These are phyloP conservation scores for Botryobasidium botryosum DNA, from an alignment of 768 basidiomycete genomes.

Conservation along the genomic window DNA sequence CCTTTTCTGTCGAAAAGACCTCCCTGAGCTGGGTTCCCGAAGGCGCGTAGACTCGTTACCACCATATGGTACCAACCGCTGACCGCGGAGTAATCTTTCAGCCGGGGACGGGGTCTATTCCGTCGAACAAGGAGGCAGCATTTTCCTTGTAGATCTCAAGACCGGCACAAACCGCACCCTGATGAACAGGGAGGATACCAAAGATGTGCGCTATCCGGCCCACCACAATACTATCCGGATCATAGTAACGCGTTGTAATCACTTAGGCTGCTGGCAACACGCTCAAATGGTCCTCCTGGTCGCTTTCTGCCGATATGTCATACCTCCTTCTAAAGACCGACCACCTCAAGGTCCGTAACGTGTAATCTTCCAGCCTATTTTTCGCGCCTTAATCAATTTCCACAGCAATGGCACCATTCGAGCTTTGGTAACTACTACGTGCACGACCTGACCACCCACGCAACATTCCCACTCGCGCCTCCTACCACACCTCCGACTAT, in stretches of 20 bases:
- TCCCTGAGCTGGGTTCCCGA: slow-evolving; percentile 76
- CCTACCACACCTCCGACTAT: slow-evolving; percentile 55
- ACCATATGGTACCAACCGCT: too few species aligned
- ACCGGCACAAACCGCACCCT: slow-evolving; percentile 49
- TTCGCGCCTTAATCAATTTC: neutral
- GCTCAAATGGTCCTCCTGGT: slow-evolving; percentile 45
- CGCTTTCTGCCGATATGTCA: slow-evolving; percentile 80
- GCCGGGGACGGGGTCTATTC: slow-evolving; percentile 93
- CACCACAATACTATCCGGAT: too few species aligned
- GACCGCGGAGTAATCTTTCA: too few species aligned
- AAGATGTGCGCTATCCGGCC: slow-evolving; percentile 33
- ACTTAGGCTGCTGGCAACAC: slow-evolving; percentile 36
- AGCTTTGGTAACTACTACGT: slow-evolving; percentile 85
- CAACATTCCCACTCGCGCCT: slow-evolving; percentile 52
- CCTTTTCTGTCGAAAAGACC: slow-evolving; percentile 37
- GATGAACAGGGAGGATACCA: slow-evolving; percentile 39
- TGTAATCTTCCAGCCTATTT: neutral
- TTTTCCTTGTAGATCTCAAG: slow-evolving; percentile 69
- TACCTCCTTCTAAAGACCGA: slow-evolving; percentile 71
- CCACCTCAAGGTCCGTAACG: slow-evolving; percentile 42
- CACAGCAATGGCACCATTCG: slow-evolving; percentile 87
- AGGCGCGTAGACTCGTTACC: slow-evolving; percentile 50
- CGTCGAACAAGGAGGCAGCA: slow-evolving; percentile 36
- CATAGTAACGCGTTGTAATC: too few species aligned
- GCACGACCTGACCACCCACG: slow-evolving; percentile 53